Evolutionary conservation across 2,329 filamentous ascomycete genomes (phyloP), one percentile per base, ranked within the genome.

Genomic region (Trichoderma citrinoviride): DNA sequence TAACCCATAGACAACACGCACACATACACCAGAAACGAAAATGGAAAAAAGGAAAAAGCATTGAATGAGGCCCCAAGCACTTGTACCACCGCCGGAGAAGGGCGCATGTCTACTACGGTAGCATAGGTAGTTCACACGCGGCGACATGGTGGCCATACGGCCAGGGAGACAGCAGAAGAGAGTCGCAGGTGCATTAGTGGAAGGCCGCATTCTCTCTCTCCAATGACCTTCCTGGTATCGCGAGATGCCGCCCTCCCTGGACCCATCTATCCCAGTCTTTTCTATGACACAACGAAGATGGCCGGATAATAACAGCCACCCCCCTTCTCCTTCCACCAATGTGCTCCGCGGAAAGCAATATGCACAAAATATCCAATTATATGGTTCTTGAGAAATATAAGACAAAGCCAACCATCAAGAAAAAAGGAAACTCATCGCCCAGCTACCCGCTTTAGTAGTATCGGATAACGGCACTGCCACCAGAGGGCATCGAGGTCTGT

Each of bases 401-500:
- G 29, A 25, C 49, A 52, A 23, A 27, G 10, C 33, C 33, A 37
- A 37, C 12, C 33, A 37, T 37, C 33, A 37, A 37, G 33, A 10
- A 19, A n/a, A n/a, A 41, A 37, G 15, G 23, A 67, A 69, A 17
- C 67, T 66, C 33, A 37, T 55, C 58, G 54, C 54, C 5, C 14
- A 40, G 33, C 37, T 29, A 53, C 17, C 12, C 19, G 19, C 69
- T 75, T 71, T 76, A 76, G 70, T 77, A 81, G 73, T 82, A 82
- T 63, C 77, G 79, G 69, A 85, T 75, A 65, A 75, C 72, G 29
- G 78, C 81, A 41, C 71, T 75, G 67, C 78, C 79, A 63, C 80
- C 79, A 14, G 69, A 52, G n/a, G 67, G 68, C 68, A 84, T 72
- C 43, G 75, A 76, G 37, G 81, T 81, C 83, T 85, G 62, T 56